Evolutionary conservation across 2,329 filamentous ascomycete genomes (phyloP).

Genomic region (Amauroascus niger): DNA sequence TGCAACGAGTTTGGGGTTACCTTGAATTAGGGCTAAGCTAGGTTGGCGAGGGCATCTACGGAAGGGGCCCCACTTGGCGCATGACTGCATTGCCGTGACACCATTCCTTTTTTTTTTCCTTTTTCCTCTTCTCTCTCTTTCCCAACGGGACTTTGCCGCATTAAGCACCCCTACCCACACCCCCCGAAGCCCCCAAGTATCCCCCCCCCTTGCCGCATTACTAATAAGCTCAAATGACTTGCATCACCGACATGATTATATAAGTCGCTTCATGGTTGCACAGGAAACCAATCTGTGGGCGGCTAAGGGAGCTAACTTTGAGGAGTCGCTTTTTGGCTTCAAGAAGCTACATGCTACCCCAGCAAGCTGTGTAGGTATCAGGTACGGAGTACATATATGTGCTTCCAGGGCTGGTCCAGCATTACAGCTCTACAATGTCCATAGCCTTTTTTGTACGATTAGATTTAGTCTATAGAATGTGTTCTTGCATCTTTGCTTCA

Average conservation of each 20-base stretch:
- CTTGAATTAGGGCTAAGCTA: constrained; percentile 12
- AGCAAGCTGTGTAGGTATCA: not conserved
- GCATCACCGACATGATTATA: constrained; percentile 1
- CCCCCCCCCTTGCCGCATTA: not conserved
- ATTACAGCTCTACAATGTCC: too few species aligned
- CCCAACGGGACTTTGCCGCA: constrained; percentile 3
- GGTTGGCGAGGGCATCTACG: constrained; percentile 6
- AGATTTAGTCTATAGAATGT: too few species aligned
- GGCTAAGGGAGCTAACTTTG: not conserved
- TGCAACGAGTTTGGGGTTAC: constrained; percentile 14
- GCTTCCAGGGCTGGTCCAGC: too few species aligned
- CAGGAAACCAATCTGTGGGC: not conserved
- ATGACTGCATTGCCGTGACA: constrained; percentile 11
- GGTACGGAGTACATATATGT: not conserved
- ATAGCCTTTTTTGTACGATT: too few species aligned
- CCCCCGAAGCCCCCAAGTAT: too few species aligned
- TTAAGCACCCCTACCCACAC: too few species aligned
- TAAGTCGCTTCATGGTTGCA: not conserved
- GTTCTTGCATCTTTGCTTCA: too few species aligned
- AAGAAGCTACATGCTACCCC: not conserved
- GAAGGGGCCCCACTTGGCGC: constrained; percentile 13
- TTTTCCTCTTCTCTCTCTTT: too few species aligned
- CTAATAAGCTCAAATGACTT: not conserved
- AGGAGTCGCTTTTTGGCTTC: not conserved
- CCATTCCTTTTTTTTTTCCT: not conserved